Conservation (phyloP, 2,329 filamentous ascomycete genomes). For the Arthrobotrys pseudoclavata region DNA sequence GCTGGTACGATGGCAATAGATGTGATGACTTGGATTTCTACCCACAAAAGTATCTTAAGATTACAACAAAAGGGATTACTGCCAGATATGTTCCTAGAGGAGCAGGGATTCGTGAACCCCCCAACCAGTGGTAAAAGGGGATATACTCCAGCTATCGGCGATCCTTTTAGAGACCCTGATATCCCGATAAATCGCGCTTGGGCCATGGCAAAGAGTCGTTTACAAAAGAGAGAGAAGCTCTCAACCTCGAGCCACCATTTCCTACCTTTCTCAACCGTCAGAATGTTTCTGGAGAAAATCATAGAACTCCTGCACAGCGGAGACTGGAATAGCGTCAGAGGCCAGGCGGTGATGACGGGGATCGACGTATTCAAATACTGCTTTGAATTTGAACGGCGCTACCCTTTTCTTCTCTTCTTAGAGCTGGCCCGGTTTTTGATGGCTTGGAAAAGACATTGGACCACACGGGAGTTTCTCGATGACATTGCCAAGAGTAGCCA, state of each 20-base stretch:
- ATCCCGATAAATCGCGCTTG: neutral
- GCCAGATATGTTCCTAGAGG: neutral
- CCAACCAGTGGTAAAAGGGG: no score
- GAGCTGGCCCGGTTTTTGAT: constrained; percentile 21
- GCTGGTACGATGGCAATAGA: neutral
- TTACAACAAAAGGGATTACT: neutral
- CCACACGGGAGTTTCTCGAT: constrained; percentile 3
- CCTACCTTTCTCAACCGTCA: neutral
- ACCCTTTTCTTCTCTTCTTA: constrained; percentile 23
- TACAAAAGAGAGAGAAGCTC: neutral
- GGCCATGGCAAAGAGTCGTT: neutral
- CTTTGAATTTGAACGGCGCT: neutral
- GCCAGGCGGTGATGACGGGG: neutral
- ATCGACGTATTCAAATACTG: constrained; percentile 39
- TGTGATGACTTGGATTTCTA: constrained; percentile 7
- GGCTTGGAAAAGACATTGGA: constrained; percentile 46
- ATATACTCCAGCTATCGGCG: neutral
- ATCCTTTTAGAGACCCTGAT: constrained; percentile 3
- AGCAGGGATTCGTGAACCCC: neutral
- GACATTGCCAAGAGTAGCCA: neutral
- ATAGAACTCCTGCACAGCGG: constrained; percentile 7
- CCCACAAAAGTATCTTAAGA: neutral
- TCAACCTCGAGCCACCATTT: neutral
- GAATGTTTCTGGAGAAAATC: constrained; percentile 34
- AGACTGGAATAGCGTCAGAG: constrained; percentile 16